Evolutionary conservation across 495 filamentous ascomycete genomes (phyloP).

Genomic region (Neurospora discreta): DNA sequence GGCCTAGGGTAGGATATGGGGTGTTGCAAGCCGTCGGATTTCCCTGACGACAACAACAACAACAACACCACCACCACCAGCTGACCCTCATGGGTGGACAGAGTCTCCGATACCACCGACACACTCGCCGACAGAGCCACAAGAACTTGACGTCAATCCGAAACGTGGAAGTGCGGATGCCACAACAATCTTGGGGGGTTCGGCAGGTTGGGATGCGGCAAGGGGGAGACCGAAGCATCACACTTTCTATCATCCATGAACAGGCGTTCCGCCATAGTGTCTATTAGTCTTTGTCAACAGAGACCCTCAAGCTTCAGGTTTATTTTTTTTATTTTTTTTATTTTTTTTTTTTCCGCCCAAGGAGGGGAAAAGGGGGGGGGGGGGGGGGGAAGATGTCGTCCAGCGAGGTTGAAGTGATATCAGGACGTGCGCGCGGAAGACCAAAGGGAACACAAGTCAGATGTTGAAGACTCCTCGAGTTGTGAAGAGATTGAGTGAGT

Average conservation of each 20-base stretch:
- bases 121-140: not conserved
- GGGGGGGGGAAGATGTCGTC: too few relatives aligned
- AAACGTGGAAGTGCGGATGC: not conserved
- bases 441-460: too few relatives aligned
- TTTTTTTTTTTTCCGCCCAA: not conserved
- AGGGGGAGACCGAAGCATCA: conserved; percentile 9
- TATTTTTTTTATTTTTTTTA: not conserved
- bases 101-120: not conserved
- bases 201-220: conserved; percentile 7
- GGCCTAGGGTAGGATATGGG: not conserved
- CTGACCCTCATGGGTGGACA: not conserved
- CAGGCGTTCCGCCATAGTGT: not conserved
- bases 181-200: not conserved
- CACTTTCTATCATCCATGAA: conserved; percentile 16
- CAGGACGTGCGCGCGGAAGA: too few relatives aligned
- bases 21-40: not conserved
- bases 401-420: too few relatives aligned
- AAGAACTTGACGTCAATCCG: conserved; percentile 5
- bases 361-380: too few relatives aligned
- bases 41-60: not conserved
- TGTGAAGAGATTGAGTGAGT: too few relatives aligned
- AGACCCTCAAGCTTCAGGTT: not conserved
- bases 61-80: too few relatives aligned
- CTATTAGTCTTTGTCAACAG: not conserved
- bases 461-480: not conserved